phyloP scores from a whole-genome alignment of 2,329 filamentous ascomycete genomes.

The Fusarium tjaetaba region DNA sequence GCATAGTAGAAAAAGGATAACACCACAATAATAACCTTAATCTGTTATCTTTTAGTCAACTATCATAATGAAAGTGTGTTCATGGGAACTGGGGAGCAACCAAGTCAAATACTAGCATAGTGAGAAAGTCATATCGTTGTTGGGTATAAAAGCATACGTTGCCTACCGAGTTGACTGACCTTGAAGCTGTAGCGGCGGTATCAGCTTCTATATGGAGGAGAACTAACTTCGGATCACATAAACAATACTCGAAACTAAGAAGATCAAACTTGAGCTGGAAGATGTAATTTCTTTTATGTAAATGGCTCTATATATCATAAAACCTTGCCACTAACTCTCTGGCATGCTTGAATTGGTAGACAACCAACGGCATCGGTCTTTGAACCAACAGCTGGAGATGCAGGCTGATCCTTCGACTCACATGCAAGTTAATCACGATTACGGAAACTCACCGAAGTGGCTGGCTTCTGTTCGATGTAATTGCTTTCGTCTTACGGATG shows the following conservation, averaged over 20 bases:
- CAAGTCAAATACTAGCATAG: rapidly evolving
- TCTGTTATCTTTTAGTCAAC: background rate
- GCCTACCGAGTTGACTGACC: too few species aligned
- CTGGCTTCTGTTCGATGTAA: background rate
- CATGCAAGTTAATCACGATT: background rate
- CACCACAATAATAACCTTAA: rapidly evolving
- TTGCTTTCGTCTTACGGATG: background rate
- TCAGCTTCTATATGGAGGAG: background rate
- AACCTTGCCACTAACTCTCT: rapidly evolving
- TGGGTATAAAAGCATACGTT: too few species aligned
- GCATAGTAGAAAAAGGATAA: rapidly evolving
- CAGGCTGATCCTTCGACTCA: background rate
- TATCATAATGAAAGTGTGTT: background rate
- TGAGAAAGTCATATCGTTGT: rapidly evolving
- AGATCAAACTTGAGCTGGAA: background rate
- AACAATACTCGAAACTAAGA: too few species aligned
- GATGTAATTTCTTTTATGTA: too few species aligned
- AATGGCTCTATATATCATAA: rapidly evolving
- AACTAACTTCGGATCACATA: background rate
- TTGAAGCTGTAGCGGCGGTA: background rate
- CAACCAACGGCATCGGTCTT: background rate
- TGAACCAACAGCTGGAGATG: background rate
- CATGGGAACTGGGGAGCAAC: background rate
- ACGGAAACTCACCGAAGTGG: background rate
- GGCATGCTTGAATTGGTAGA: background rate